A percentile compares a stretch with the other conserved stretches of the same genome.
phyloP scores from a whole-genome alignment of 2,329 filamentous ascomycete species.

The Cercospora janseana region DNA sequence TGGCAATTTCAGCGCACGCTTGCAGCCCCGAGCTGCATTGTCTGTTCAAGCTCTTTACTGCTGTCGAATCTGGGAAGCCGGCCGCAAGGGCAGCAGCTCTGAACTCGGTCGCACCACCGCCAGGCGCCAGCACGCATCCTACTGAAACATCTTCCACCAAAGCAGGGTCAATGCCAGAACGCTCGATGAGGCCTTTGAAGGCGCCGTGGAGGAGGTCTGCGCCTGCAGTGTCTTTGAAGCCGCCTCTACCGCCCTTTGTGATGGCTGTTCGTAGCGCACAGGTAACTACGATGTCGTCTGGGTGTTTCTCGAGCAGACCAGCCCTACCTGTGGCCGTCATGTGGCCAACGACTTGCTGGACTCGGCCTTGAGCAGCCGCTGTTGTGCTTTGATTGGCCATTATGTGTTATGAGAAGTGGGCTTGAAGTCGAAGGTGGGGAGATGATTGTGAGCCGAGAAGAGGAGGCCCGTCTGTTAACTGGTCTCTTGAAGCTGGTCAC shows the following conservation, averaged over 20 bases:
- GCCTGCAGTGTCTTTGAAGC: conserved; percentile 91
- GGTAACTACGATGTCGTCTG: conserved; percentile 80
- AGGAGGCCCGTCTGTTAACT: neutral
- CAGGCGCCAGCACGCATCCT: conserved; percentile 85
- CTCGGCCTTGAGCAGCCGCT: conserved; percentile 41
- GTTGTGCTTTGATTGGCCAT: conserved; percentile 29
- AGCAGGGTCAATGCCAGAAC: conserved; percentile 82
- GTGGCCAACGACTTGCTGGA: conserved; percentile 59
- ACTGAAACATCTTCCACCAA: conserved; percentile 92
- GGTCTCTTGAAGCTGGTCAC: conserved; percentile 1
- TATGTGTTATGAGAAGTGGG: neutral
- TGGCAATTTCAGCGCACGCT: conserved; percentile 89
- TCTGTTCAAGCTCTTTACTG: conserved; percentile 86
- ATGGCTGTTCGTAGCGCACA: conserved; percentile 87
- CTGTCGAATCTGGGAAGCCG: conserved; percentile 80
- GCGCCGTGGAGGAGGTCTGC: conserved; percentile 82
- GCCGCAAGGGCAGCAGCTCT: conserved; percentile 86
- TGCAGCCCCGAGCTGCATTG: conserved; percentile 94
- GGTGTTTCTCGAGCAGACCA: conserved; percentile 52
- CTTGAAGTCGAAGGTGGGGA: conserved; percentile 4
- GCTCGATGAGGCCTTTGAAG: conserved; percentile 75
- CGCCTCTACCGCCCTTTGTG: conserved; percentile 88
- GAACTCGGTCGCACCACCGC: conserved; percentile 95
- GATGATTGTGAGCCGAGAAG: neutral
- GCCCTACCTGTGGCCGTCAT: conserved; percentile 48